These are phyloP conservation scores for Serendipita sp. DNA, from an alignment of 768 basidiomycete genomes.

Conservation along the genomic window DNA sequence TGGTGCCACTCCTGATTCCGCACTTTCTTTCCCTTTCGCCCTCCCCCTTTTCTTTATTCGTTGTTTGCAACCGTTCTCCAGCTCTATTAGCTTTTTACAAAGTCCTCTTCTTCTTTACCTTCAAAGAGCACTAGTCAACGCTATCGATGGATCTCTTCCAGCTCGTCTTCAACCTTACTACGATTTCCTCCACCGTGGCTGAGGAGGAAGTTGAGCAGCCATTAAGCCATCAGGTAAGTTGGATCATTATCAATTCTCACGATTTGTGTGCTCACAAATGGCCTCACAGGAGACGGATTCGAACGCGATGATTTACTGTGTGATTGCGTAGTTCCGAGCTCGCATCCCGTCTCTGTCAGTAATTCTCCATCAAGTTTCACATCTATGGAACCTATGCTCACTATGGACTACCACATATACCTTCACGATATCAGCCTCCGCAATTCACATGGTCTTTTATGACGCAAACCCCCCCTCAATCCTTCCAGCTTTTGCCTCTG, in stretches of 20 bases:
- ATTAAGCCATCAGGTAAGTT: not conserved
- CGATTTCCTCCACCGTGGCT: not conserved
- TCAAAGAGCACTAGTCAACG: not conserved
- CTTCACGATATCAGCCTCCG: too few species aligned
- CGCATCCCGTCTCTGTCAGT: not conserved
- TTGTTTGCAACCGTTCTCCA: not conserved
- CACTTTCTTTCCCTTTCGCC: not conserved
- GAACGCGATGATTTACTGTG: not conserved
- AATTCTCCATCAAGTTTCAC: too few species aligned
- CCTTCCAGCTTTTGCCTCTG: not conserved
- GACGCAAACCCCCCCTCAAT: too few species aligned
- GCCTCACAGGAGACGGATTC: too few species aligned
- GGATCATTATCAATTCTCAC: not conserved
- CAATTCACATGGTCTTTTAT: too few species aligned
- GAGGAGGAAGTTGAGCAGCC: conserved; percentile 4
- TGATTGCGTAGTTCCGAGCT: not conserved
- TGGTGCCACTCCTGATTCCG: not conserved
- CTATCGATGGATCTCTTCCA: conserved; percentile 3
- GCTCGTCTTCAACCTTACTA: not conserved
- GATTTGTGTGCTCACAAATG: too few species aligned
- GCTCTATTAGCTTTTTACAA: not conserved
- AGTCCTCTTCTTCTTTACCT: not conserved
- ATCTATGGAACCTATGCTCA: too few species aligned
- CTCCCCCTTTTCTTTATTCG: not conserved
- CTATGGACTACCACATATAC: too few species aligned